Evolutionary conservation across 371 early-diverging fungal genomes (phyloP).

Genomic region (Mortierella sp.): DNA sequence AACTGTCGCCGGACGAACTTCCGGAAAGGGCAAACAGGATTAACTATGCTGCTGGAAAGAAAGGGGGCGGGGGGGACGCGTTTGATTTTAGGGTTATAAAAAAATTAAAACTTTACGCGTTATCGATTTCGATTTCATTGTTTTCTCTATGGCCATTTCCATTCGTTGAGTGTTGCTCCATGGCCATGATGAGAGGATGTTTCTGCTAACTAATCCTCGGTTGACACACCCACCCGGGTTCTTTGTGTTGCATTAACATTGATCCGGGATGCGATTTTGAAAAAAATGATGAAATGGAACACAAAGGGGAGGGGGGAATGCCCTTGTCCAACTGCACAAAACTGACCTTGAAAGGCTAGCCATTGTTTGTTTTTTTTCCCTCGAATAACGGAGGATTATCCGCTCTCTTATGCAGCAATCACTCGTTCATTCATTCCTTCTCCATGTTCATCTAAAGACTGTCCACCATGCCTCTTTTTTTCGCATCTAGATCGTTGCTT

Average conservation of each 20-base stretch:
- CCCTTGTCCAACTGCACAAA: background rate
- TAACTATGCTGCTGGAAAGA: constrained; percentile 7
- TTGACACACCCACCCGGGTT: background rate
- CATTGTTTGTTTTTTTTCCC: too few relatives aligned
- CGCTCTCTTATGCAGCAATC: background rate
- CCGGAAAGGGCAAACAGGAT: constrained; percentile 44
- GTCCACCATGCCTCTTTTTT: background rate
- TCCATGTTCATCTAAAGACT: background rate
- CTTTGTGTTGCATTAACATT: background rate
- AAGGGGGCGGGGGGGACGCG: background rate
- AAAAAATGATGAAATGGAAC: background rate
- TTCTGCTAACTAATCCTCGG: background rate
- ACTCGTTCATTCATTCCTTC: background rate
- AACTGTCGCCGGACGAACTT: constrained; percentile 13
- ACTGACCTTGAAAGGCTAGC: background rate
- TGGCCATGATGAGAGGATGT: background rate
- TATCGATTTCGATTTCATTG: background rate
- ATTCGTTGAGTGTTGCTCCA: background rate
- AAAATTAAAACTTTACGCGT: background rate
- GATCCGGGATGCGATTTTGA: background rate
- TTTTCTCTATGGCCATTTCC: background rate
- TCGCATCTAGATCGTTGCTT: background rate
- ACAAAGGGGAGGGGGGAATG: too few relatives aligned
- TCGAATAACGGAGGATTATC: background rate
- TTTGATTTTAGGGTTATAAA: background rate